These are phyloP conservation scores for Aristolochia contorta DNA, from an alignment of 164 flowering plant genomes.

Conservation along the genomic window DNA sequence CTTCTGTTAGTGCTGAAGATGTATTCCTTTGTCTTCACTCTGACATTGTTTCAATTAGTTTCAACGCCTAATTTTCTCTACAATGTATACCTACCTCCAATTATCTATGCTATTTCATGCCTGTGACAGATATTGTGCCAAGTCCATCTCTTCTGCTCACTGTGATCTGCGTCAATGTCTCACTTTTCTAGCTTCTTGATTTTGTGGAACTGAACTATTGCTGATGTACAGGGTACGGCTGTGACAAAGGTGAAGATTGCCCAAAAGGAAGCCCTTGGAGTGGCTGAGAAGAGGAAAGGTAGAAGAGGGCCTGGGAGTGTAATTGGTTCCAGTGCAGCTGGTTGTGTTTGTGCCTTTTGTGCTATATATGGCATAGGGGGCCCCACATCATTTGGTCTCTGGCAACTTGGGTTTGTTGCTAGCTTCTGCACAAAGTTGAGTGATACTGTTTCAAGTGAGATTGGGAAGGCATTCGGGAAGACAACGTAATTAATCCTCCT, in stretches of 20 bases:
- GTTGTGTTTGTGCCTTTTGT: conserved; percentile 84
- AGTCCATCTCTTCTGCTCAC: too few species aligned
- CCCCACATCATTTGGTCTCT: conserved; percentile 36
- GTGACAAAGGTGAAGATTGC: conserved; percentile 90
- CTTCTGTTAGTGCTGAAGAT: too few species aligned
- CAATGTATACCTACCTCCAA: too few species aligned
- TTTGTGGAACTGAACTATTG: background rate
- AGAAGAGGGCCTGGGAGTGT: conserved; percentile 98
- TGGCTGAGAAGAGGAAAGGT: conserved; percentile 94
- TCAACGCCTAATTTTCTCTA: too few species aligned
- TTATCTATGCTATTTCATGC: too few species aligned
- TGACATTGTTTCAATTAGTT: too few species aligned
- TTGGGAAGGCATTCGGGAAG: conserved; percentile 91
- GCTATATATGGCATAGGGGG: conserved; percentile 75
- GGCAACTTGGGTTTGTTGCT: conserved; percentile 86
- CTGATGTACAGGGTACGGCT: conserved; percentile 63
- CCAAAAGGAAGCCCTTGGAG: conserved; percentile 92
- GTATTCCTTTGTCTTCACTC: too few species aligned
- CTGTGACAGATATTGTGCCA: too few species aligned
- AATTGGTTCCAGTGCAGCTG: conserved; percentile 97
- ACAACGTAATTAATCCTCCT: conserved; percentile 49
- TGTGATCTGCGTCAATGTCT: too few species aligned
- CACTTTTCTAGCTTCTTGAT: too few species aligned
- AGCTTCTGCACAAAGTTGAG: conserved; percentile 96
- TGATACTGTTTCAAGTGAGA: conserved; percentile 95